Conservation (phyloP, 495 filamentous ascomycete genomes). For the Penicilliopsis zonata region DNA sequence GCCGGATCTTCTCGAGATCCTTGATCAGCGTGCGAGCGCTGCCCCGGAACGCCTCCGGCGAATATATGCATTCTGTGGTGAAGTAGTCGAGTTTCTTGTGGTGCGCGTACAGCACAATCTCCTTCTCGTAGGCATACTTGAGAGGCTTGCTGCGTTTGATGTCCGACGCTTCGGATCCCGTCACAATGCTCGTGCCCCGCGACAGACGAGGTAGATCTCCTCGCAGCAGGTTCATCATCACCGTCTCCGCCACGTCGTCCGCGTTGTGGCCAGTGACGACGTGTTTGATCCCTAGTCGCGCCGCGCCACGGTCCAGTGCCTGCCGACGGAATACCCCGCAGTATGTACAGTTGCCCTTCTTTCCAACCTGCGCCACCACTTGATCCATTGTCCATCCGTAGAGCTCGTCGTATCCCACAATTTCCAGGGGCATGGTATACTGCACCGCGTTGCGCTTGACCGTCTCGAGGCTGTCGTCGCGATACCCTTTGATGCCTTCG, state of each 20-base stretch:
- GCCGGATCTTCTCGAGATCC: conserved; percentile 82
- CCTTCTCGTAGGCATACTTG: conserved; percentile 98
- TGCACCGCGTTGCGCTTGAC: conserved; percentile 88
- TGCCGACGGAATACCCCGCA: conserved; percentile 94
- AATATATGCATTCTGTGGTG: conserved; percentile 96
- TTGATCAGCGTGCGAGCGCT: conserved; percentile 88
- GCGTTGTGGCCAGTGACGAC: conserved; percentile 98
- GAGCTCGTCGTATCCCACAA: conserved; percentile 85
- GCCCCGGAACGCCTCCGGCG: conserved; percentile 93
- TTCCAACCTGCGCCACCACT: conserved; percentile 88
- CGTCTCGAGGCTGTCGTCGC: conserved; percentile 89
- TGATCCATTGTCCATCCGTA: conserved; percentile 99
- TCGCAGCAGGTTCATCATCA: conserved; percentile 91
- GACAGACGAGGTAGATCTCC: conserved; percentile 83
- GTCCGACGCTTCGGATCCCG: conserved; percentile 56
- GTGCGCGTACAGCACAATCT: conserved; percentile 94
- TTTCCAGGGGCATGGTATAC: conserved; percentile 80
- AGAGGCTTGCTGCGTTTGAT: conserved; percentile 91
- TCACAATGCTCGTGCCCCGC: conserved; percentile 86
- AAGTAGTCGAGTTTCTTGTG: conserved; percentile 97
- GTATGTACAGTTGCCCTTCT: conserved; percentile 98
- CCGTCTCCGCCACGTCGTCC: conserved; percentile 96
- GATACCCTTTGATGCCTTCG: conserved; percentile 93
- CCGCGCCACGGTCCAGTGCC: conserved; percentile 86
- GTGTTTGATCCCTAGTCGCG: conserved; percentile 76